A percentile compares a stretch with the other conserved stretches of the same genome.
Evolutionary conservation across 768 basidiomycete genomes (phyloP).

Genomic region (Amanita muscaria): DNA sequence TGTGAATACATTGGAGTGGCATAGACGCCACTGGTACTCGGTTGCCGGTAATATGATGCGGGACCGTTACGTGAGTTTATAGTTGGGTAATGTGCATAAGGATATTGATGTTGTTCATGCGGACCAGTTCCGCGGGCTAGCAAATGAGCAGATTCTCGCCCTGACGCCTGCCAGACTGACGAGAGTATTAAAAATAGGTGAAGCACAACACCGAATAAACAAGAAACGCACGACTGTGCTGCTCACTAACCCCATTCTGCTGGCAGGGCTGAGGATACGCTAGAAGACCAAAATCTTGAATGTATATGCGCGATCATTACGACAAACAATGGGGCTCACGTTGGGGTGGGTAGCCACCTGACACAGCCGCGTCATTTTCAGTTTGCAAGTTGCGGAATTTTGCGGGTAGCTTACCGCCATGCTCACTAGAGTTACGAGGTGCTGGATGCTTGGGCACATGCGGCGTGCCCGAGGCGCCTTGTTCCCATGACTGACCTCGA

Average conservation of each 20-base stretch:
- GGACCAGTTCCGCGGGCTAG: slow-evolving; percentile 39
- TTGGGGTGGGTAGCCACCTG: slow-evolving; percentile 33
- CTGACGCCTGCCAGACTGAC: slow-evolving; percentile 42
- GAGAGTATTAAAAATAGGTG: slow-evolving; percentile 12
- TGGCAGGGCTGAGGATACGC: slow-evolving; percentile 20
- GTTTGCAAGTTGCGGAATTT: slow-evolving; percentile 3
- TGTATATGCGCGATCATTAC: background rate
- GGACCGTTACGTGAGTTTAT: slow-evolving; percentile 11
- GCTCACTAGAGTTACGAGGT: slow-evolving; percentile 49
- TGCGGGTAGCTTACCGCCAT: slow-evolving; percentile 35
- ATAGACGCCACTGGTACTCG: slow-evolving; percentile 14
- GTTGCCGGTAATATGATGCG: slow-evolving; percentile 23
- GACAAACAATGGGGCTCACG: slow-evolving; percentile 19
- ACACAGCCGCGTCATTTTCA: slow-evolving; percentile 26
- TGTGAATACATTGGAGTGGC: slow-evolving; percentile 1
- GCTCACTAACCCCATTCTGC: slow-evolving; percentile 6
- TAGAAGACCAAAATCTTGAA: slow-evolving; percentile 6
- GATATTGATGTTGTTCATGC: slow-evolving; percentile 20
- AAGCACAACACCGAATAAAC: slow-evolving; percentile 1
- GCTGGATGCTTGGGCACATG: slow-evolving; percentile 34
- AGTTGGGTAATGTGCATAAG: slow-evolving; percentile 12
- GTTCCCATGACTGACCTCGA: slow-evolving; percentile 19
- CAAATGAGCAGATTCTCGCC: slow-evolving; percentile 51
- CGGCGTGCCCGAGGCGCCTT: slow-evolving; percentile 17
- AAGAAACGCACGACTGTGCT: slow-evolving; percentile 3